Conservation (phyloP, 2,329 filamentous ascomycete species). For the Phialocephala sp. region DNA sequence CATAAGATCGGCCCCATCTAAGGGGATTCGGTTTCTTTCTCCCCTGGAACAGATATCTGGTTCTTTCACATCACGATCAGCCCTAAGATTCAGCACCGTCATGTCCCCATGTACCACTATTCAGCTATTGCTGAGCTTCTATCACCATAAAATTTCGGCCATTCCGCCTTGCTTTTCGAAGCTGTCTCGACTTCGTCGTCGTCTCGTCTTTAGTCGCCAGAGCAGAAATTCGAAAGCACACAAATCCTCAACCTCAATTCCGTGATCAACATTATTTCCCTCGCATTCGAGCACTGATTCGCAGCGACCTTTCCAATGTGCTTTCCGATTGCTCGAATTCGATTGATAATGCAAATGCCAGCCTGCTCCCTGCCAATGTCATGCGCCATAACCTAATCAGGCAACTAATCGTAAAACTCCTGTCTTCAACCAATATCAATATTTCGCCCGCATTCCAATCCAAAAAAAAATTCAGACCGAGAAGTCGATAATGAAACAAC, state of each 20-base stretch:
- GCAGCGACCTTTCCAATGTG: conserved; percentile 41
- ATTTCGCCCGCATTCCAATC: conserved; percentile 1
- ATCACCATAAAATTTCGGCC: conserved; percentile 39
- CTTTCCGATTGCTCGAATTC: conserved; percentile 28
- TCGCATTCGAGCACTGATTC: conserved; percentile 30
- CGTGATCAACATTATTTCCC: conserved; percentile 38
- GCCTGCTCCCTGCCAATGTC: conserved; percentile 23
- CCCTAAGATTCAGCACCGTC: conserved; percentile 42
- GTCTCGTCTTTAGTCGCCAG: conserved; percentile 44
- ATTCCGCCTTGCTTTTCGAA: conserved; percentile 37
- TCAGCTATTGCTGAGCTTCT: conserved; percentile 43
- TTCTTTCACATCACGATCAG: conserved; percentile 41
- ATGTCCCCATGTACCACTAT: conserved; percentile 46
- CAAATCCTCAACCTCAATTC: conserved; percentile 37
- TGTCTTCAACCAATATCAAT: conserved; percentile 5
- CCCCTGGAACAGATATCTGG: conserved; percentile 42
- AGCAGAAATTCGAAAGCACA: conserved; percentile 42
- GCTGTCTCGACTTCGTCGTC: conserved; percentile 42
- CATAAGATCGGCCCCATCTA: conserved; percentile 34
- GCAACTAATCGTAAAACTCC: conserved; percentile 38
- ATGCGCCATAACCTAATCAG: conserved; percentile 31
- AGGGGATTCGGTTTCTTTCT: conserved; percentile 38
- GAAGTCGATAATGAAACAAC: background rate
- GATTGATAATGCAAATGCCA: conserved; percentile 36
- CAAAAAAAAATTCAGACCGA: background rate